Conservation (phyloP, 2,329 filamentous ascomycete species). For the Alternaria arborescens region DNA sequence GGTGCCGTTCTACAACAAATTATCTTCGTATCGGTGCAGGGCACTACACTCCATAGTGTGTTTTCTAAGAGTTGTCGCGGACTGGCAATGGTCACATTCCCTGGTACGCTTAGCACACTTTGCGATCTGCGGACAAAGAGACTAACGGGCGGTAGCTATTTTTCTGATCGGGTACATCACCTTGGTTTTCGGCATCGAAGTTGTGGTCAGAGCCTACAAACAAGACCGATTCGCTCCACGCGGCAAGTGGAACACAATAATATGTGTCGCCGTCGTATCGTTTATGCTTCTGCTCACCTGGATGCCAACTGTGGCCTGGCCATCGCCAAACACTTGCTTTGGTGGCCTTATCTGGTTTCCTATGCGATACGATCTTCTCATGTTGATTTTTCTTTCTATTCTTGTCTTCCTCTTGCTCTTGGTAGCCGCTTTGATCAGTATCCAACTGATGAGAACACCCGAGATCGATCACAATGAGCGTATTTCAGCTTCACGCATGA, state of each 20-base stretch:
- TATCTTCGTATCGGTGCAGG: slow-evolving; percentile 51
- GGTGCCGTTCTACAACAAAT: slow-evolving; percentile 50
- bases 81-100: slow-evolving; percentile 50
- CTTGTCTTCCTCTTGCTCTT: slow-evolving; percentile 62
- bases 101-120: slow-evolving; percentile 41
- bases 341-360: slow-evolving; percentile 74
- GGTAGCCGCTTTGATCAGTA: slow-evolving; percentile 64
- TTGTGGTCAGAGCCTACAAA: slow-evolving; percentile 64
- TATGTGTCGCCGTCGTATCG: slow-evolving; percentile 63
- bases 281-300: slow-evolving; percentile 65
- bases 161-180: slow-evolving; percentile 74
- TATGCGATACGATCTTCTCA: slow-evolving; percentile 66
- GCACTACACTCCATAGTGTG: slow-evolving; percentile 48
- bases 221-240: slow-evolving; percentile 66
- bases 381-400: slow-evolving; percentile 63
- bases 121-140: not conserved
- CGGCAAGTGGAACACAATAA: slow-evolving; percentile 66
- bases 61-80: slow-evolving; percentile 48
- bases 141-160: slow-evolving; percentile 59
- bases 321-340: slow-evolving; percentile 69
- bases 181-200: slow-evolving; percentile 71
- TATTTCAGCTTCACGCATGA: slow-evolving; percentile 72
- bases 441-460: slow-evolving; percentile 64
- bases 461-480: slow-evolving; percentile 67
- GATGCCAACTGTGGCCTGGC: slow-evolving; percentile 65